These are phyloP conservation scores for Metarhizium album DNA, from an alignment of 2,329 filamentous ascomycete genomes.

Conservation along the genomic window DNA sequence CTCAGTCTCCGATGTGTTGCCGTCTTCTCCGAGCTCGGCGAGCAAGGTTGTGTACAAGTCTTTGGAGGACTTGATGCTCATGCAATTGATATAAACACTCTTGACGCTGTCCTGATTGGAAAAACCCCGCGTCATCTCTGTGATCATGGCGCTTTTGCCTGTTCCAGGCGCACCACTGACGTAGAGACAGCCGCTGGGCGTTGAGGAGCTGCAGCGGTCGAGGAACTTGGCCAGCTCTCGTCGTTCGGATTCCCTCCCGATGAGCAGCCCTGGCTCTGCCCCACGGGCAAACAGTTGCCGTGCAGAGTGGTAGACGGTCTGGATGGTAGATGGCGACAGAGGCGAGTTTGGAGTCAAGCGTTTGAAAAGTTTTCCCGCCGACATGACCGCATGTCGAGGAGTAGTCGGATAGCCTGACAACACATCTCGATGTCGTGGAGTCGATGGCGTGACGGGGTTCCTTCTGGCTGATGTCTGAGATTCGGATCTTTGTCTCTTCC, in stretches of 20 bases:
- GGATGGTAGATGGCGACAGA: constrained; percentile 53
- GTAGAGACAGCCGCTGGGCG: constrained; percentile 73
- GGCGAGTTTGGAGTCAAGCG: constrained; percentile 71
- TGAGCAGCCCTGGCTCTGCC: constrained; percentile 59
- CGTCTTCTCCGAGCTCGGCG: constrained; percentile 52
- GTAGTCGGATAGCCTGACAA: constrained; percentile 63
- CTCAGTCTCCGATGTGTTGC: constrained; percentile 51
- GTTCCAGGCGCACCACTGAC: constrained; percentile 93
- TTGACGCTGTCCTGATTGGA: constrained; percentile 43
- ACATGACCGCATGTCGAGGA: constrained; percentile 73
- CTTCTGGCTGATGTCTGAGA: constrained; percentile 24
- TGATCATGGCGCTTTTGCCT: constrained; percentile 90
- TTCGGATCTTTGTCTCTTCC: constrained; percentile 16
- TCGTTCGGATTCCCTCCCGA: constrained; percentile 64
- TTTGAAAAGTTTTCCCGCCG: constrained; percentile 63
- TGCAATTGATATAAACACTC: constrained; percentile 85
- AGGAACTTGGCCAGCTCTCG: constrained; percentile 61
- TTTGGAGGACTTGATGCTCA: constrained; percentile 82
- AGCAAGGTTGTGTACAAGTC: constrained; percentile 76
- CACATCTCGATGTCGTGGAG: constrained; percentile 70
- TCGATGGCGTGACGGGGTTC: constrained; percentile 57
- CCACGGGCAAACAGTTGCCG: constrained; percentile 79
- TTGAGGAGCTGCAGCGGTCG: constrained; percentile 45
- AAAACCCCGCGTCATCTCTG: constrained; percentile 59
- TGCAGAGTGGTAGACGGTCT: constrained; percentile 77